These are phyloP conservation scores for Pichia occidentalis DNA, from an alignment of 805 yeast genomes.

Conservation along the genomic window DNA sequence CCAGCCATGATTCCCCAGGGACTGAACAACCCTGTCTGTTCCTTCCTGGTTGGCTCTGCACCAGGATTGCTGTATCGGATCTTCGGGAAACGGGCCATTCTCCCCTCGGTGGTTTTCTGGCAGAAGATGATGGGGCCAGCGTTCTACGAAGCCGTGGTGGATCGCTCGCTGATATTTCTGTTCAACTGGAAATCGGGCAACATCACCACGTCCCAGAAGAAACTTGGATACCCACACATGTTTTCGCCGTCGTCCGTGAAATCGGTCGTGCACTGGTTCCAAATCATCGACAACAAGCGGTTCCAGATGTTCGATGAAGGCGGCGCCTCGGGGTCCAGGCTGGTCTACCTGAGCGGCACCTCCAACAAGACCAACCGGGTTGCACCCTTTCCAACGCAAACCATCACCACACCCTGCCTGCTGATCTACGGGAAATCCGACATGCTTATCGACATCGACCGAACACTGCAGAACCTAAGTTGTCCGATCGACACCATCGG, in stretches of 20 bases:
- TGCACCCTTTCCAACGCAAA: slow-evolving; percentile 55
- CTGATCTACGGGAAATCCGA: slow-evolving; percentile 76
- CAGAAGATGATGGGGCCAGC: slow-evolving; percentile 46
- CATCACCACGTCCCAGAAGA: slow-evolving; percentile 38
- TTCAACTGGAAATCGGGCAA: slow-evolving; percentile 45
- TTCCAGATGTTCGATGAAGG: slow-evolving; percentile 51
- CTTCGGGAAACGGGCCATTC: slow-evolving; percentile 67
- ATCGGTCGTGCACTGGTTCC: slow-evolving; percentile 44
- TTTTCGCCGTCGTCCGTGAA: slow-evolving; percentile 52
- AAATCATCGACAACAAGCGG: slow-evolving; percentile 38
- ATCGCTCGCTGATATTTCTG: slow-evolving; percentile 37
- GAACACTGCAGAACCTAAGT: slow-evolving; percentile 67
- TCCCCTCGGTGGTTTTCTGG: slow-evolving; percentile 67
- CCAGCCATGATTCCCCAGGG: slow-evolving; percentile 95
- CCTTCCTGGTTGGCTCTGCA: slow-evolving; percentile 61
- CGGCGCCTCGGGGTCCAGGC: slow-evolving; percentile 27
- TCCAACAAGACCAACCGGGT: slow-evolving; percentile 37
- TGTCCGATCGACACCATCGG: slow-evolving; percentile 33
- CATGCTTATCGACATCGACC: slow-evolving; percentile 79
- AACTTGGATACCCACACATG: slow-evolving; percentile 44
- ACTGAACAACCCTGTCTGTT: slow-evolving; percentile 38
- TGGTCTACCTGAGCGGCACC: slow-evolving; percentile 24
- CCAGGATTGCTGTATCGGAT: slow-evolving; percentile 65
- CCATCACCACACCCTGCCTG: slow-evolving; percentile 68
- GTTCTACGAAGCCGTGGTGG: slow-evolving; percentile 40